Evolutionary conservation across 306 rosid genomes (phyloP), one percentile per base, ranked within the genome.

Genomic region (Gastrolobium bilobum): DNA sequence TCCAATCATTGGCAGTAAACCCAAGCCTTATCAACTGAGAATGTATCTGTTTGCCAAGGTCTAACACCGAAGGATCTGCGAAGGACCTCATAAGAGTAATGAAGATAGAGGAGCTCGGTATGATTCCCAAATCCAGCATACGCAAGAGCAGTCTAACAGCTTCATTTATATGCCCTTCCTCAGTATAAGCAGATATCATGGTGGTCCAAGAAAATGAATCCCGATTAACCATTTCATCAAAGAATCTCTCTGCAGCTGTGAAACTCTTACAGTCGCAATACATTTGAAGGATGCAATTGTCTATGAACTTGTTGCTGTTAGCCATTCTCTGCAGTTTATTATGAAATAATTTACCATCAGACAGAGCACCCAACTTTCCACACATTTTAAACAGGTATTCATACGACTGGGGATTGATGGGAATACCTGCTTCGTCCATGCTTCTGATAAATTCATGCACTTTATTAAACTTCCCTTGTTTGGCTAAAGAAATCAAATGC

Each of bases 401-500:
- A 2, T 84, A 90, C 0, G 88, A 75, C 4, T 42, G 62, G 61
- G 87, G 80, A 73, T 76, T 62, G 20, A 88, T 85, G 63, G 87
- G 56, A 72, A 90, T 79, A 20, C 88, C 84, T 0, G 75, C 84
- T 53, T 58, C 70, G 14, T 84, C 87, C 92, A 86, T 81, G 47
- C 68, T 81, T 71, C 65, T 31, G 59, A 90, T 82, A 81, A 90
- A 86, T 37, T 90, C 90, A 10, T 71, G 81, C 56, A 80, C 89
- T 69, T 86, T 82, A 72, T 57, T 69, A 67, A 88, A 75, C 83
- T 81, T 84, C 72, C 90, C 86, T 68, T 83, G 77, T 59, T 84
- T 90, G 33, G 94, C 80, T 56, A 86, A 71, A 64, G 90, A 88
- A 82, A 86, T 56, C 67, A 88, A 63, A 62, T 90, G 88, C 73